Conservation (phyloP, 768 basidiomycete genomes). For the Xanthoconium stramineum region DNA sequence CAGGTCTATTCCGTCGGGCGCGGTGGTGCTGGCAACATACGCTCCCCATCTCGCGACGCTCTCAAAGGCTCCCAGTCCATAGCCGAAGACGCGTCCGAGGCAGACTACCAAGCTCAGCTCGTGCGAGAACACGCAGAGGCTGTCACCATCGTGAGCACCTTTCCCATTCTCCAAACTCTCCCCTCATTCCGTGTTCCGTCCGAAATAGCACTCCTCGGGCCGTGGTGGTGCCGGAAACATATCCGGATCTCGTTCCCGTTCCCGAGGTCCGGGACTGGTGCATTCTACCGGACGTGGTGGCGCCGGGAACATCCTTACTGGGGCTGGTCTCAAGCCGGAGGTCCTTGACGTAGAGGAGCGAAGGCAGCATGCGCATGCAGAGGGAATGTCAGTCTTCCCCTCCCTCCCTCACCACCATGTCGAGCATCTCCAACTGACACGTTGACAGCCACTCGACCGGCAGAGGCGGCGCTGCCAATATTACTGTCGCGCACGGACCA, state of each 20-base stretch:
- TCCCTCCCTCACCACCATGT: no score
- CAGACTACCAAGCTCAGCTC: conserved; percentile 22
- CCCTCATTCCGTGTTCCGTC: neutral
- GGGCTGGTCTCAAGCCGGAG: conserved; percentile 20
- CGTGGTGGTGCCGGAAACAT: conserved; percentile 69
- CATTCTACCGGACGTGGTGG: conserved; percentile 65
- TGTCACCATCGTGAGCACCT: conserved; percentile 34
- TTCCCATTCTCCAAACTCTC: neutral
- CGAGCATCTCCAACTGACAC: neutral
- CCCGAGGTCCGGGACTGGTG: conserved; percentile 34
- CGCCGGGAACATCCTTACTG: conserved; percentile 51
- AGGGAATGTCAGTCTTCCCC: conserved; percentile 40
- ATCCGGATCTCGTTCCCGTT: conserved; percentile 46
- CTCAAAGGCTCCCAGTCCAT: conserved; percentile 34
- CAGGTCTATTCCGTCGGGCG: conserved; percentile 59
- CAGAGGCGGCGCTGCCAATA: conserved; percentile 65
- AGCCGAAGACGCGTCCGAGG: conserved; percentile 24
- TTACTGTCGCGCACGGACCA: conserved; percentile 40
- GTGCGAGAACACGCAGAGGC: conserved; percentile 28
- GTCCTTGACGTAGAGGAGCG: conserved; percentile 35
- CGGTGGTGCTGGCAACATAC: conserved; percentile 84
- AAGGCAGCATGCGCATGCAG: conserved; percentile 27
- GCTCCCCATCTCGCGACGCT: conserved; percentile 59
- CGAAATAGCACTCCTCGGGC: conserved; percentile 52
- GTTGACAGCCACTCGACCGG: conserved; percentile 59